Percentiles rank a stretch among this genome's conserved stretches.
These are phyloP conservation scores for Chaetomiaceae sp. DNA, from an alignment of 2,329 filamentous ascomycete species.

Conservation along the genomic window DNA sequence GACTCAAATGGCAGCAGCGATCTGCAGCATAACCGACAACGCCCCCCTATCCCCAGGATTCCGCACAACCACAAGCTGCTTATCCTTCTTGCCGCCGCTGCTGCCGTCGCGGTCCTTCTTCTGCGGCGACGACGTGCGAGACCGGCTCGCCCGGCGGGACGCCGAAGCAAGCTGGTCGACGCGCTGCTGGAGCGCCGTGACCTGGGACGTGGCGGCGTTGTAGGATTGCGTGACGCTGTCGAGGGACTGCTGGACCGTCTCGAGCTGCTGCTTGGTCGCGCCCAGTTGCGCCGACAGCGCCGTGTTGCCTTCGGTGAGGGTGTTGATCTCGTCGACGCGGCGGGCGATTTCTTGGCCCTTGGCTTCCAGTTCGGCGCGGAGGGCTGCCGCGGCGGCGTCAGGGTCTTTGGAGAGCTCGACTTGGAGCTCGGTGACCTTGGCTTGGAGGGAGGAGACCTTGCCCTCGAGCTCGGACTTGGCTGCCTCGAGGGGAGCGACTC, in stretches of 20 bases:
- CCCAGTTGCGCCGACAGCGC: slow-evolving; percentile 24
- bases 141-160: slow-evolving; percentile 22
- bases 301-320: slow-evolving; percentile 23
- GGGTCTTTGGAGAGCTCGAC: slow-evolving; percentile 24
- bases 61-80: slow-evolving; percentile 27
- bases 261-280: slow-evolving; percentile 23
- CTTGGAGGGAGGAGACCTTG: slow-evolving; percentile 21
- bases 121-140: slow-evolving; percentile 25
- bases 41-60: slow-evolving; percentile 26
- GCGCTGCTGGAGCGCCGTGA: slow-evolving; percentile 23
- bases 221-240: slow-evolving; percentile 20
- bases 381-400: slow-evolving; percentile 20
- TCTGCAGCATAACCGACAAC: slow-evolving; percentile 28
- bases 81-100: slow-evolving; percentile 23
- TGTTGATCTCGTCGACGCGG: slow-evolving; percentile 23
- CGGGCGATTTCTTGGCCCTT: slow-evolving; percentile 24
- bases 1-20: slow-evolving; percentile 26
- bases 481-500: slow-evolving; percentile 17
- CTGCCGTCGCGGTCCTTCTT: slow-evolving; percentile 24
- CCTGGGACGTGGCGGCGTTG: slow-evolving; percentile 19
- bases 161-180: slow-evolving; percentile 21
- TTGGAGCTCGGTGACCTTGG: slow-evolving; percentile 21
- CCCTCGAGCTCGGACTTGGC: slow-evolving; percentile 20
- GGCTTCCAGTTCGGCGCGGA: slow-evolving; percentile 24
- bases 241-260: slow-evolving; percentile 18